Evolutionary conservation across 805 yeast species (phyloP).

Genomic region (Candida orba): DNA sequence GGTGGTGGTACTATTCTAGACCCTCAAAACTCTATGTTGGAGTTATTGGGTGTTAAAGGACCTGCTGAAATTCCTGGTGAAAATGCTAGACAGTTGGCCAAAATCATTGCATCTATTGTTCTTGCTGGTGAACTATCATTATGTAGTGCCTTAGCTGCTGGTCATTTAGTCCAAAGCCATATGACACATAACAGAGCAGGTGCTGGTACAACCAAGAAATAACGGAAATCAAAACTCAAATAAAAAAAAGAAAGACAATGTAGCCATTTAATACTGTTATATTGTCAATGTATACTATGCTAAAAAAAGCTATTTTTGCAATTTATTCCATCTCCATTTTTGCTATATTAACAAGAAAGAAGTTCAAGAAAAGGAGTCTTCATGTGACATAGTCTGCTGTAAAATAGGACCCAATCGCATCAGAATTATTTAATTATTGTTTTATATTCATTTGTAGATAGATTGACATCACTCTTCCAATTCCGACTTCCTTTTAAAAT

Average conservation of each 20-base stretch:
- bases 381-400: not conserved
- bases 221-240: not conserved
- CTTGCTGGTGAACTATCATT: slow-evolving; percentile 93
- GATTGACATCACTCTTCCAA: too few relatives aligned
- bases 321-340: too few relatives aligned
- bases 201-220: slow-evolving; percentile 16
- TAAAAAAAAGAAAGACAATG: not conserved
- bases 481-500: not conserved
- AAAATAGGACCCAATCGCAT: too few relatives aligned
- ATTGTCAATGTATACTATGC: not conserved
- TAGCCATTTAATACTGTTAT: not conserved
- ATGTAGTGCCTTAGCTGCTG: slow-evolving; percentile 96
- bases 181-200: slow-evolving; percentile 82
- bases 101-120: slow-evolving; percentile 88
- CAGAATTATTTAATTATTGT: not conserved
- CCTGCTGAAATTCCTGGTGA: slow-evolving; percentile 92
- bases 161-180: slow-evolving; percentile 95
- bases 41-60: slow-evolving; percentile 88
- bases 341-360: not conserved
- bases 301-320: not conserved
- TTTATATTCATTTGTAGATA: not conserved
- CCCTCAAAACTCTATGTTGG: slow-evolving; percentile 96
- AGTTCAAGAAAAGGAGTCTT: not conserved
- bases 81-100: slow-evolving; percentile 89
- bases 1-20: slow-evolving; percentile 98